These are phyloP conservation scores for Alternaria ethzedia DNA, from an alignment of 2,329 filamentous ascomycete genomes.

Conservation along the genomic window DNA sequence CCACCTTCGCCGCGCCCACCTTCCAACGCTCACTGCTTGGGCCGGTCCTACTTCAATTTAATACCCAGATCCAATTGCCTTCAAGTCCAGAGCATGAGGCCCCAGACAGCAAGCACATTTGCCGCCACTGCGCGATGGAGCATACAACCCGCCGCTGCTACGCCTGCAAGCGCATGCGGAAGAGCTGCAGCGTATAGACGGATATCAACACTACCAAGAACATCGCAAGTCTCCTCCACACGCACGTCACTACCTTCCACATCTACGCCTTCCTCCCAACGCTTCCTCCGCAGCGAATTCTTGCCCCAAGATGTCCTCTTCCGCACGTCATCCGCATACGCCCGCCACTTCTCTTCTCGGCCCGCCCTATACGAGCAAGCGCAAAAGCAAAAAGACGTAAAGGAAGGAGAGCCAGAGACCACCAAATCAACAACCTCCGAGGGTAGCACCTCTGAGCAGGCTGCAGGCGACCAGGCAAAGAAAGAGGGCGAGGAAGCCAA, in stretches of 20 bases:
- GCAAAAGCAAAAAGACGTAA: constrained; percentile 44
- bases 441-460: constrained; percentile 38
- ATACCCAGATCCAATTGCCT: background rate
- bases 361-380: constrained; percentile 42
- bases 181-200: constrained; percentile 57
- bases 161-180: constrained; percentile 50
- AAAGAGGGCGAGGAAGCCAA: constrained; percentile 54
- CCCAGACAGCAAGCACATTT: constrained; percentile 48
- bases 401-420: constrained; percentile 44
- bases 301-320: constrained; percentile 49
- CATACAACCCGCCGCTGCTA: constrained; percentile 46
- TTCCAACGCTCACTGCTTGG: constrained; percentile 9
- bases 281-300: constrained; percentile 53
- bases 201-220: constrained; percentile 46
- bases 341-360: constrained; percentile 54
- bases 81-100: constrained; percentile 52
- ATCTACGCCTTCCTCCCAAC: constrained; percentile 20
- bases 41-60: constrained; percentile 16
- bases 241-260: constrained; percentile 22
- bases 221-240: constrained; percentile 32
- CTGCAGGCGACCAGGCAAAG: constrained; percentile 42
- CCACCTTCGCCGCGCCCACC: constrained; percentile 33
- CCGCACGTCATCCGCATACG: constrained; percentile 51
- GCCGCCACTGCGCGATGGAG: constrained; percentile 51
- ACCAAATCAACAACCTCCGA: constrained; percentile 53